These are phyloP conservation scores for Cyclotella choctawhatcheeana DNA, from an alignment of 108 stramenopile species.

Conservation along the genomic window DNA sequence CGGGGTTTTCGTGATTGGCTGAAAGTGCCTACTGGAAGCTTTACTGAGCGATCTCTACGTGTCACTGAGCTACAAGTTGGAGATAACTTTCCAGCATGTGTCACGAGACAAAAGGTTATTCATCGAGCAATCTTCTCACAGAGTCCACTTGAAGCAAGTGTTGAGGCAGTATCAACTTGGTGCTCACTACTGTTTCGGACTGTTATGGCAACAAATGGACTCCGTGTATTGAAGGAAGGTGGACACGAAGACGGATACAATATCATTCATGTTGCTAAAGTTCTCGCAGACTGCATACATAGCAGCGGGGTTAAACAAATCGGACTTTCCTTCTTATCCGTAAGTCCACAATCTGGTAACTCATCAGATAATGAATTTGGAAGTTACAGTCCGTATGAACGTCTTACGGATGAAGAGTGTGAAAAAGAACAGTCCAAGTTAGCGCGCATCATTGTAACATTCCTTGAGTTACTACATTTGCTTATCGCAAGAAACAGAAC, in stretches of 20 bases:
- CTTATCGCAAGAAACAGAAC: constrained; percentile 84
- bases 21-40: constrained; percentile 63
- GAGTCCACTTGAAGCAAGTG: constrained; percentile 85
- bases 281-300: constrained; percentile 87
- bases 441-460: constrained; percentile 77
- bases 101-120: constrained; percentile 81
- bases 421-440: constrained; percentile 72
- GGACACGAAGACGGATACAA: constrained; percentile 35
- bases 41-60: constrained; percentile 78
- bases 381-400: constrained; percentile 56
- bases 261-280: constrained; percentile 73
- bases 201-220: constrained; percentile 82
- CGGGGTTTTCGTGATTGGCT: constrained; percentile 76
- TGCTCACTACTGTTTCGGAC: constrained; percentile 88
- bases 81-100: constrained; percentile 82
- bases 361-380: constrained; percentile 50
- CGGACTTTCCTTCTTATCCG: constrained; percentile 66
- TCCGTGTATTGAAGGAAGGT: constrained; percentile 65
- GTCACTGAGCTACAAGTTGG: constrained; percentile 84
- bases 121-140: constrained; percentile 80
- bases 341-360: constrained; percentile 47
- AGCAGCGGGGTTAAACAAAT: constrained; percentile 87
- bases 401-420: constrained; percentile 71
- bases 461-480: constrained; percentile 84
- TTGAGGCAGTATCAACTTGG: constrained; percentile 87